phyloP scores from a whole-genome alignment of 345 rosid species.

The Salix brachista region DNA sequence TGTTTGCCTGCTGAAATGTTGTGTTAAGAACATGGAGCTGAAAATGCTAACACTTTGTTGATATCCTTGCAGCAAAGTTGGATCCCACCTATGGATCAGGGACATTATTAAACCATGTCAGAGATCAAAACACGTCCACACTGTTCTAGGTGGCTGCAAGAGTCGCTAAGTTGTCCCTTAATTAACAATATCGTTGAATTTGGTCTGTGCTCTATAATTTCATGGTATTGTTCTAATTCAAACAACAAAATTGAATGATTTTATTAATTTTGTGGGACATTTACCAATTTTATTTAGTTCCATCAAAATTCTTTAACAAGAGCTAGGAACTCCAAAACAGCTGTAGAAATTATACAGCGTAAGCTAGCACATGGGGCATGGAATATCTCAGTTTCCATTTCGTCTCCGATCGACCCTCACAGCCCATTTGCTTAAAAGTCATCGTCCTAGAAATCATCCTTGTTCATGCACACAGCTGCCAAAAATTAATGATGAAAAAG shows the following conservation, averaged over 20 bases:
- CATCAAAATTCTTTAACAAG: neutral
- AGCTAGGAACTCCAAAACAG: neutral
- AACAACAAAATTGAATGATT: neutral
- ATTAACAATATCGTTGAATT: neutral
- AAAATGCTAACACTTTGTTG: no score
- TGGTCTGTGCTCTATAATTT: neutral
- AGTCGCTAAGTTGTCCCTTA: neutral
- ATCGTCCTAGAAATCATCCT: neutral
- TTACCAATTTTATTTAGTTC: neutral
- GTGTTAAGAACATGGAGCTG: no score
- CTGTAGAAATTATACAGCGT: neutral
- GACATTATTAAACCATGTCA: no score
- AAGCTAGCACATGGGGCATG: neutral
- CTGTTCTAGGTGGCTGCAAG: neutral
- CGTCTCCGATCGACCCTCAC: neutral
- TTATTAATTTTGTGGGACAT: neutral
- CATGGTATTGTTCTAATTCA: neutral
- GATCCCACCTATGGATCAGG: no score
- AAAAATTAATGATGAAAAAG: neutral
- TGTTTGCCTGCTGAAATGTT: no score
- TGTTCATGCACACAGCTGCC: neutral
- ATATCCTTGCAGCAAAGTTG: no score
- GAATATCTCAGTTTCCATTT: neutral
- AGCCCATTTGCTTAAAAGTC: conserved; percentile 8
- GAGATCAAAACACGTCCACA: neutral